Evolutionary conservation across 1,139 yeast genomes (phyloP), one percentile per base, ranked within the genome.

Genomic region (Meyerozyma carpophila): DNA sequence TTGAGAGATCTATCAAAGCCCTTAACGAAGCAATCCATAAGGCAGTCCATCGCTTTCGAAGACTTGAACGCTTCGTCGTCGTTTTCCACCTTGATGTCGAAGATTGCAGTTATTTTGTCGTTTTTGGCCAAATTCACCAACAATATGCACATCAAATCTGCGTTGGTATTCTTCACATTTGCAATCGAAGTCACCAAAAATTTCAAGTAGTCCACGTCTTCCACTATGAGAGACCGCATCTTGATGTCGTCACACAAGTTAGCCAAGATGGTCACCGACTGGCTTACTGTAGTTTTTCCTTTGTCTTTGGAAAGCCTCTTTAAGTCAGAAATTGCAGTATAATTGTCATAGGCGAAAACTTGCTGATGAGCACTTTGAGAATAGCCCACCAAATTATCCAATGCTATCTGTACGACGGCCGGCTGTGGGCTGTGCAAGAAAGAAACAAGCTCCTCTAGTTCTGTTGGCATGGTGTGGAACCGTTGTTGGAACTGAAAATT

Each of bases 11-110:
- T 73, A 52, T 85, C 91, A 41, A 77, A 71, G 5, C 96, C 96
- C 58, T 86, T 86, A 40, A 90, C 96, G 62, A 90, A 91, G 58
- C 94, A 82, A 65, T 89, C 96, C 82, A 90, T 79, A 39, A 91
- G 70, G 62, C 94, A 85, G 58, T 88, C 95, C 65, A 89, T 74
- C n/a, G 81, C 81, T 36, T 69, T 72, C 9, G 57, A 57, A 45
- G 91, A 82, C 52, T 73, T 73, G 66, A 83, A 84, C 4, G 75
- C 58, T 40, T 66, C 57, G 40, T 53, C 51, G 38, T 62, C 62
- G 6, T 58, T 64, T 16, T 62, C 66, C 28, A 79, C 54, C 10
- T 61, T 63, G 48, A 81, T 64, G 10, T 77, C 76, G 45, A 89
- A 75, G 0, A 87, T 58, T 43, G 68, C 68, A 42, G 77, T 71